Evolutionary conservation across 2,329 filamentous ascomycete genomes (phyloP), one percentile per base, ranked within the genome.

Genomic region (Clarireedia hainanense): DNA sequence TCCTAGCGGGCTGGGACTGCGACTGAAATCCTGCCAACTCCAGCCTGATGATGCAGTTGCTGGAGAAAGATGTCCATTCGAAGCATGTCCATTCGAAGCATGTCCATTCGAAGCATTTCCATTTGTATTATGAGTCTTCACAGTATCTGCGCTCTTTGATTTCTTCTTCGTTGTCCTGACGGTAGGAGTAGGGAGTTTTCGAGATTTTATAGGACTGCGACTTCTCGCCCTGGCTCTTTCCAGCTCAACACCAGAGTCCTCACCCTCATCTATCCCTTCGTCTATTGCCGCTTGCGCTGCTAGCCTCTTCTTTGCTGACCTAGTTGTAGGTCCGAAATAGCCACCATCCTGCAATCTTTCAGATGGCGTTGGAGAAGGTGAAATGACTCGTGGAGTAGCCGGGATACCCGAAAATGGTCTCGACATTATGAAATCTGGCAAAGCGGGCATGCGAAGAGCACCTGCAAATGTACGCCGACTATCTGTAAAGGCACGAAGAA

Each of bases 1-100:
- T 7, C 94, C 94, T 4, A 97, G 79, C 9, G 94, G 94, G 65
- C 89, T 95, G 2, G 94, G 94, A 64, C 90, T 95, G 60, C 94
- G 83, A 66, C 90, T 96, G 69, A 96, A 81, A 68, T 92, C 89
- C 58, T 88, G 83, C 89, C 90, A 95, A 70, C 80, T 88, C 75
- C 87, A 88, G 60, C 85, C 84, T 48, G 73, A 65, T n/a, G 78
- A 80, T 9, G 79, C 74, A 24, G 79, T 77, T 27, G 80, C 76
- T 3, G 86, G 86, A 20, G 84, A 85, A 50, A 92, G 75, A 64
- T 89, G 84, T 20, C 85, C 86, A 65, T 89, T 88, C n/a, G 74
- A 64, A 6, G 20, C 27, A 17, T 53, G 48, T 40, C 57, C 57
- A 54, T 54, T 57, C 15, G 39, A 26, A 9, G 20, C 20, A 20